Evolutionary conservation across 495 filamentous ascomycete genomes (phyloP).

Genomic region (Tuber brumale): DNA sequence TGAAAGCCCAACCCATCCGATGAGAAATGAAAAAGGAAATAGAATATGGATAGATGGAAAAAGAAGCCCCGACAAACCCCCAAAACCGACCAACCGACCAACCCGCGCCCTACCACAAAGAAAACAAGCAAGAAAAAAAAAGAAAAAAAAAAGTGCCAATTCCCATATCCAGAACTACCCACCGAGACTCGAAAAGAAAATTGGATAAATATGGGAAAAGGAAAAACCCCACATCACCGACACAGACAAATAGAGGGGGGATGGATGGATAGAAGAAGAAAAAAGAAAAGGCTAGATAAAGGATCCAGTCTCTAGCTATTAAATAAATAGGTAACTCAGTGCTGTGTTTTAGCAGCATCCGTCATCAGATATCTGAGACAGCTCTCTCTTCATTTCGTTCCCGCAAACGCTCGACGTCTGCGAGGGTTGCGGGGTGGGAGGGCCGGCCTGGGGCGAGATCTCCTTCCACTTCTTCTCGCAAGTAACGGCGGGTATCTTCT

Average conservation of each 20-base stretch:
- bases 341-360: conserved; percentile 12
- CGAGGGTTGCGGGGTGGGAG: conserved; percentile 24
- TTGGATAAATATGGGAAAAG: neutral
- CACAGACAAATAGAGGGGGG: neutral
- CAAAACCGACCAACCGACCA: neutral
- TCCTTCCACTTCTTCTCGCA: conserved; percentile 43
- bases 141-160: neutral
- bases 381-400: conserved; percentile 37
- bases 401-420: conserved; percentile 28
- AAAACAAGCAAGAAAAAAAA: neutral
- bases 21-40: neutral
- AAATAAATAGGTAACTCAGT: neutral
- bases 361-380: conserved; percentile 38
- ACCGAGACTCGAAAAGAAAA: neutral
- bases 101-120: neutral
- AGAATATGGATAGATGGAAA: neutral
- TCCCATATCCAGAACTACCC: conserved; percentile 4
- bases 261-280: neutral
- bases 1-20: conserved; percentile 6
- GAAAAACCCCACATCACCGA: neutral
- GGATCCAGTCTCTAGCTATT: conserved; percentile 3
- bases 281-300: neutral
- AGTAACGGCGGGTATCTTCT: conserved; percentile 42
- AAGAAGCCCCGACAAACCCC: neutral
- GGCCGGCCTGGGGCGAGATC: conserved; percentile 35